These are phyloP conservation scores for Ilex paraguariensis DNA, from an alignment of 305 asterid species.

Conservation along the genomic window DNA sequence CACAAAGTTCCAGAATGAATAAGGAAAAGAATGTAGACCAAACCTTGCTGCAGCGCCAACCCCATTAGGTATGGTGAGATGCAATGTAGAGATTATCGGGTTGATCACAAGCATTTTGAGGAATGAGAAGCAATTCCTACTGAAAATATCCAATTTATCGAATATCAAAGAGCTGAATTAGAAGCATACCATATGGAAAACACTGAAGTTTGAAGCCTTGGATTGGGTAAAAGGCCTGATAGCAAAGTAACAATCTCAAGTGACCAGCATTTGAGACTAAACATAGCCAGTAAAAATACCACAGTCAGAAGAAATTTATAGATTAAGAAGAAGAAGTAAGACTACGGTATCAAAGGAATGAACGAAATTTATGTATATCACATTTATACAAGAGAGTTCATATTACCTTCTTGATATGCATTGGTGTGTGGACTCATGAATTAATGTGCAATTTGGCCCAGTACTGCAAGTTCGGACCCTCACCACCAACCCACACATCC, in stretches of 20 bases:
- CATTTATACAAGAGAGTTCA: too few relatives aligned
- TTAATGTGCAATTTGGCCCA: too few relatives aligned
- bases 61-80: conserved; percentile 52
- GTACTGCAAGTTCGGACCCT: too few relatives aligned
- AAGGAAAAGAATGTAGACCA: neutral
- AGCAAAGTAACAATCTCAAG: conserved; percentile 18
- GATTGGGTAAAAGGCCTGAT: conserved; percentile 26
- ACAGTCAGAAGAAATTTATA: neutral
- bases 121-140: neutral
- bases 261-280: conserved; percentile 28
- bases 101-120: conserved; percentile 22
- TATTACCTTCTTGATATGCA: too few relatives aligned
- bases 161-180: neutral
- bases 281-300: neutral
- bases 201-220: conserved; percentile 25
- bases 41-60: conserved; percentile 74
- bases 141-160: neutral
- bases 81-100: conserved; percentile 42
- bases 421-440: too few relatives aligned
- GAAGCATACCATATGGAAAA: conserved; percentile 16
- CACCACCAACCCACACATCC: too few relatives aligned
- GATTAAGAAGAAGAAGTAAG: neutral
- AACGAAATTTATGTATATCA: neutral
- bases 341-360: neutral
- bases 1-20: neutral